Evolutionary conservation across 139 green algal genomes (phyloP).

Genomic region (Auxenochlorella pyrenoidosa): DNA sequence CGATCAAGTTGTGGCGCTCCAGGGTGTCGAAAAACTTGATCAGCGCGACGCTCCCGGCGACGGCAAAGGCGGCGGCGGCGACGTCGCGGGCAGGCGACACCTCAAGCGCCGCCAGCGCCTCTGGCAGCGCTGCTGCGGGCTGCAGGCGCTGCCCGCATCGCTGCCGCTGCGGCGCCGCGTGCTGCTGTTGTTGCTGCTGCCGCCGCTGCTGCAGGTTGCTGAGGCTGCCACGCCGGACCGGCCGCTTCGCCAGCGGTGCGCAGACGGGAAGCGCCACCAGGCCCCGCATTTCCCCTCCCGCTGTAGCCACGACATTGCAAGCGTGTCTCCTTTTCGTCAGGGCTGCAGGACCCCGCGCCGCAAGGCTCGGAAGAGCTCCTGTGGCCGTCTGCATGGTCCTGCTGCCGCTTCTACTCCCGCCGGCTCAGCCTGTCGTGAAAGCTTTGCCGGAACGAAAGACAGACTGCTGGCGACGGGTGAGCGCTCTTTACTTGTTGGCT

Average conservation of each 20-base stretch:
- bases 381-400: too few relatives aligned
- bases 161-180: neutral
- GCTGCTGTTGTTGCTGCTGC: neutral
- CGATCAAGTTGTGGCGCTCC: conserved; percentile 24
- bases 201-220: neutral
- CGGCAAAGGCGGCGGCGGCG: conserved; percentile 19
- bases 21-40: conserved; percentile 45
- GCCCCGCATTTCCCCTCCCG: neutral
- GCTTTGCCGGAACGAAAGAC: too few relatives aligned
- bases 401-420: too few relatives aligned
- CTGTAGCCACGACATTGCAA: neutral
- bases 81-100: conserved; percentile 16
- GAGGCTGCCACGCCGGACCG: neutral
- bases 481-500: too few relatives aligned
- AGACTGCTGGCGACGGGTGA: too few relatives aligned
- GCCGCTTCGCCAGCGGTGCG: neutral
- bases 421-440: too few relatives aligned
- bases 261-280: neutral
- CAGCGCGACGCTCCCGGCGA: conserved; percentile 18
- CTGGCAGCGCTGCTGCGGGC: neutral
- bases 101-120: conserved; percentile 13
- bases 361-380: neutral
- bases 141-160: neutral
- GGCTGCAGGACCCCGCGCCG: neutral
- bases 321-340: neutral